A percentile compares a stretch with the other conserved stretches of the same genome.
These are phyloP conservation scores for Davidsoniella virescens DNA, from an alignment of 2,329 filamentous ascomycete genomes.

Conservation along the genomic window DNA sequence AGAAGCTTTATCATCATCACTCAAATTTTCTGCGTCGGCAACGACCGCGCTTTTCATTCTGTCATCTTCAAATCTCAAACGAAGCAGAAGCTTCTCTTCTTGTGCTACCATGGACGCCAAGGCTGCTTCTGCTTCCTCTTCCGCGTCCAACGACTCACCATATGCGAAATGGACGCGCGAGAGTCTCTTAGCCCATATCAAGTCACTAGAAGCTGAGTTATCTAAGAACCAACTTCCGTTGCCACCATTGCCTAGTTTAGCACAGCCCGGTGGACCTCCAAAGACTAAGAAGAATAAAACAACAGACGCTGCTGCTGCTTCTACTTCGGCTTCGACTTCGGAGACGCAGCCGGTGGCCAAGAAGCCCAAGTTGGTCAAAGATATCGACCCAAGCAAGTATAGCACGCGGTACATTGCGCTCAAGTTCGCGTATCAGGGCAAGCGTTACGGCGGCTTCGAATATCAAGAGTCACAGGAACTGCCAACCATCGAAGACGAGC, in stretches of 20 bases:
- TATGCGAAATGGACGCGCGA: slow-evolving; percentile 55
- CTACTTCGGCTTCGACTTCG: no score
- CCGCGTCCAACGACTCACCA: slow-evolving; percentile 19
- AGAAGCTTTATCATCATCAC: not conserved
- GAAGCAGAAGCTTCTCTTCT: slow-evolving; percentile 6
- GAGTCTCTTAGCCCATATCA: slow-evolving; percentile 51
- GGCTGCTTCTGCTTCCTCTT: not conserved
- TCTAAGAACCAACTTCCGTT: slow-evolving; percentile 20
- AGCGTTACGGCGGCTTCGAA: slow-evolving; percentile 85
- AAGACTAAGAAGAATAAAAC: slow-evolving; percentile 9
- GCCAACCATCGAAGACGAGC: slow-evolving; percentile 77
- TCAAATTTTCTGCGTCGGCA: not conserved
- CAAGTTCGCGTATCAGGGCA: slow-evolving; percentile 86
- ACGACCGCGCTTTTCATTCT: not conserved
- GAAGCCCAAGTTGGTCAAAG: slow-evolving; percentile 24
- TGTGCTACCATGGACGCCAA: slow-evolving; percentile 5
- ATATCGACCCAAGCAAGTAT: slow-evolving; percentile 67
- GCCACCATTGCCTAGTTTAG: slow-evolving; percentile 10
- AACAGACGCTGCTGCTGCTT: slow-evolving; percentile 2
- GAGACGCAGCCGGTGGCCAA: slow-evolving; percentile 15
- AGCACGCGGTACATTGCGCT: slow-evolving; percentile 72
- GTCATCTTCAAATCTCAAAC: not conserved
- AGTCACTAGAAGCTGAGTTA: slow-evolving; percentile 49
- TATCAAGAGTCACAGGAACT: slow-evolving; percentile 57
- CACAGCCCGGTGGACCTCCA: slow-evolving; percentile 3